Evolutionary conservation across 1,139 yeast genomes (phyloP).

Genomic region (Taphrina deformans): DNA sequence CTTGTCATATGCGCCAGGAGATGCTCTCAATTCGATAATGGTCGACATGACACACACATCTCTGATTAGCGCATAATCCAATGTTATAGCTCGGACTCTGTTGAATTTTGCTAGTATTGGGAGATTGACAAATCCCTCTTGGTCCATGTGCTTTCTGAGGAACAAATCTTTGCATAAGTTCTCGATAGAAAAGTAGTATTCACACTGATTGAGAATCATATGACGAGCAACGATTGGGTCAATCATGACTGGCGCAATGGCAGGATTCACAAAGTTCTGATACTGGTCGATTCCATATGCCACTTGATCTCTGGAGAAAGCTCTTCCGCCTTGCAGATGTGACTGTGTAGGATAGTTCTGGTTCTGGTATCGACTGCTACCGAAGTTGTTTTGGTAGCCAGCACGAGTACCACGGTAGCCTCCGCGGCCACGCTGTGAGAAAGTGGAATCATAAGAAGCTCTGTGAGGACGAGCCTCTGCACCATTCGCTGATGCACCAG

Average conservation of each 20-base stretch:
- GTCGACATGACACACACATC: conserved; percentile 53
- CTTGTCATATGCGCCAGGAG: conserved; percentile 43
- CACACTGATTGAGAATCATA: conserved; percentile 42
- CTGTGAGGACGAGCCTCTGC: conserved; percentile 13
- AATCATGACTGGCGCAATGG: conserved; percentile 23
- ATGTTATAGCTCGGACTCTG: conserved; percentile 64
- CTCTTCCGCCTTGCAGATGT: background rate
- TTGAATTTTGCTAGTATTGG: conserved; percentile 65
- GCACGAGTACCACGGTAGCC: conserved; percentile 28
- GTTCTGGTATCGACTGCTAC: background rate
- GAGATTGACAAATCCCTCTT: conserved; percentile 70
- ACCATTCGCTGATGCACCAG: background rate
- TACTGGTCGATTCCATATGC: conserved; percentile 7
- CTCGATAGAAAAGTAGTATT: conserved; percentile 84
- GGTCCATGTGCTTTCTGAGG: conserved; percentile 76
- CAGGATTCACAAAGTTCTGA: conserved; percentile 28
- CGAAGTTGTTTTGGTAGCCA: conserved; percentile 4
- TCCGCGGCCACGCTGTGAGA: conserved; percentile 11
- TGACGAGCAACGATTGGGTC: conserved; percentile 29
- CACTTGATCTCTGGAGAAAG: background rate
- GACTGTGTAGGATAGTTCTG: background rate
- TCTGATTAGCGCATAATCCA: conserved; percentile 51
- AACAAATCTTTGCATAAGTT: conserved; percentile 79
- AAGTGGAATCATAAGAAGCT: conserved; percentile 9
- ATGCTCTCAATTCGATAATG: conserved; percentile 47